Evolutionary conservation across 345 rosid species (phyloP).

Genomic region (Salix brachista): DNA sequence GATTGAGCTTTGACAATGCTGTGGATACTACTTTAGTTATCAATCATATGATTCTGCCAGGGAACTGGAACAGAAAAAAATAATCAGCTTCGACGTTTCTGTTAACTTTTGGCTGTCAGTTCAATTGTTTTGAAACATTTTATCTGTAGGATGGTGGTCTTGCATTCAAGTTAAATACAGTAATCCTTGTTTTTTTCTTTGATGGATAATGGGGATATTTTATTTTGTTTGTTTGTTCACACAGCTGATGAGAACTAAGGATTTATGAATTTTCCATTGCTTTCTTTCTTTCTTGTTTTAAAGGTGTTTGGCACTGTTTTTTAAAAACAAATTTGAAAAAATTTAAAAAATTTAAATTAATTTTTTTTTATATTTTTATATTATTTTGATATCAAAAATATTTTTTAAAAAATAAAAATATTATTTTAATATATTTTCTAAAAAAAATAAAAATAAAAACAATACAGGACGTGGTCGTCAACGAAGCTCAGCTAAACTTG

Average conservation of each 20-base stretch:
- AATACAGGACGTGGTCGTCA: too few species aligned
- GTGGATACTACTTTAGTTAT: background rate
- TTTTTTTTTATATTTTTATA: too few species aligned
- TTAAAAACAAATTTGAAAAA: too few species aligned
- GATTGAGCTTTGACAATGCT: slow-evolving; percentile 2
- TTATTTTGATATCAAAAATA: too few species aligned
- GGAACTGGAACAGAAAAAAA: background rate
- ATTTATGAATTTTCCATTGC: too few species aligned
- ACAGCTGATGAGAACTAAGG: background rate
- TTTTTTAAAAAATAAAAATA: too few species aligned
- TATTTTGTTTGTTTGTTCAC: background rate
- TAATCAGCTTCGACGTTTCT: background rate
- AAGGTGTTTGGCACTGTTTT: too few species aligned
- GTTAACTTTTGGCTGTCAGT: background rate
- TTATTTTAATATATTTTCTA: too few species aligned
- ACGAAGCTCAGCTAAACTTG: too few species aligned
- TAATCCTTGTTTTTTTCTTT: background rate
- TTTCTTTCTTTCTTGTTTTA: too few species aligned
- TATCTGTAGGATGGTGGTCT: background rate
- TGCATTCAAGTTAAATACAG: background rate
- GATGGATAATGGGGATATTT: background rate
- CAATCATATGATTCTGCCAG: background rate
- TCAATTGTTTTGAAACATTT: background rate
- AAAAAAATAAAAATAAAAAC: too few species aligned
- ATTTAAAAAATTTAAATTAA: too few species aligned